A percentile compares a stretch with the other conserved stretches of the same genome.
Evolutionary conservation across 2,329 filamentous ascomycete species (phyloP).

Genomic region (Penicillium sp.): DNA sequence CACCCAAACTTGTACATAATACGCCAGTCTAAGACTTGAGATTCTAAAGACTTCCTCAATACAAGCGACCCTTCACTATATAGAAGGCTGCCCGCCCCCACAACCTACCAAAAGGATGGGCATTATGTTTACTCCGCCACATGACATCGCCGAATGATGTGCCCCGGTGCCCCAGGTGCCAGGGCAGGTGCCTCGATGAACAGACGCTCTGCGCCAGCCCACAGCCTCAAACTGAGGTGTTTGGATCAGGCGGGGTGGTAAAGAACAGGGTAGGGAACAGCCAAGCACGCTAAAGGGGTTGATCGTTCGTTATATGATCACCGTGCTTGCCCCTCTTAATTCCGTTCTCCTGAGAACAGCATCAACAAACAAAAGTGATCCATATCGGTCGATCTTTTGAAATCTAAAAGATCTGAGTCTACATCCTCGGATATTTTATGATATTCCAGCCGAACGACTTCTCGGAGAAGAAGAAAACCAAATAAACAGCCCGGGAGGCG

Average conservation of each 20-base stretch:
- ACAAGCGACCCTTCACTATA: not conserved
- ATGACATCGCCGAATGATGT: constrained; percentile 23
- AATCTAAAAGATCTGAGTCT: not conserved
- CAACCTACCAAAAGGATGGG: not conserved
- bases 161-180: not conserved
- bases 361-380: not conserved
- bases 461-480: not conserved
- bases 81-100: not conserved
- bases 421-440: not conserved
- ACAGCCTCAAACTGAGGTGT: constrained; percentile 7
- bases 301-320: constrained; percentile 26
- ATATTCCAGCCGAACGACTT: not conserved
- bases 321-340: constrained; percentile 18
- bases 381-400: not conserved
- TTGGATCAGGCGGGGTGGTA: constrained; percentile 16
- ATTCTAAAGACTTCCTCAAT: not conserved
- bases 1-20: not conserved
- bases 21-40: not conserved
- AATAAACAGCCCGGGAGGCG: constrained; percentile 2
- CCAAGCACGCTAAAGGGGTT: constrained; percentile 16
- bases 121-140: constrained; percentile 2
- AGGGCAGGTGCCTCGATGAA: not conserved
- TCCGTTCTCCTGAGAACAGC: constrained; percentile 1
- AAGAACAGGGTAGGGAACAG: not conserved
- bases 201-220: not conserved